phyloP scores from a whole-genome alignment of 1,284 basidiomycete genomes.

The Ceratorhiza oryzae-sativae region DNA sequence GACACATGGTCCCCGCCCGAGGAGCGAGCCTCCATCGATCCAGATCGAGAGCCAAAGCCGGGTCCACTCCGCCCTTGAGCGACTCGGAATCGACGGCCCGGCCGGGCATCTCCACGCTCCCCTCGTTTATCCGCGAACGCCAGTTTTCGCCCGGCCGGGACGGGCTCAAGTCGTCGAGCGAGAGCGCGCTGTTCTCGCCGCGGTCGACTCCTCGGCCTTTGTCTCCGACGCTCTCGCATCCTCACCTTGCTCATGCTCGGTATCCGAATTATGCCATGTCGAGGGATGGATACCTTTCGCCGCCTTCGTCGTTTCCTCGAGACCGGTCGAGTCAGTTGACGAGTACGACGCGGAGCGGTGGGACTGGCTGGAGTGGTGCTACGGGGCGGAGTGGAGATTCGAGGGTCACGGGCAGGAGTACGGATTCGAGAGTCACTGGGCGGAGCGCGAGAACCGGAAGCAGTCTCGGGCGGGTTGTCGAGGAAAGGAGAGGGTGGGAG shows the following conservation, averaged over 20 bases:
- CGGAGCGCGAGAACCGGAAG: conserved; percentile 15
- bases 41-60: too few species aligned
- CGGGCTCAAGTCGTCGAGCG: background rate
- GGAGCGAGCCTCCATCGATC: conserved; percentile 6
- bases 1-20: conserved; percentile 27
- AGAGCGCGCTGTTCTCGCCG: conserved; percentile 29
- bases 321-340: conserved; percentile 26
- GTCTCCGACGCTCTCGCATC: background rate
- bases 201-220: background rate
- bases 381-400: conserved; percentile 15
- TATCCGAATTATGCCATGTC: background rate
- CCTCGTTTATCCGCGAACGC: conserved; percentile 29
- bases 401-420: background rate
- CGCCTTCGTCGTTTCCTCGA: background rate
- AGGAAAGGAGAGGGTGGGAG: conserved; percentile 7
- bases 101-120: conserved; percentile 17
- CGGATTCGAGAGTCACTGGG: background rate
- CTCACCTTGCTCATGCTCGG: background rate
- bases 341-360: conserved; percentile 26
- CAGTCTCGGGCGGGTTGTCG: background rate
- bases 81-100: background rate
- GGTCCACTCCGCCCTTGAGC: background rate
- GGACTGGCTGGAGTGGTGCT: conserved; percentile 4
- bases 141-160: conserved; percentile 4
- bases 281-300: conserved; percentile 18